Evolutionary conservation across 306 rosid genomes (phyloP).

Genomic region (Senna tora): DNA sequence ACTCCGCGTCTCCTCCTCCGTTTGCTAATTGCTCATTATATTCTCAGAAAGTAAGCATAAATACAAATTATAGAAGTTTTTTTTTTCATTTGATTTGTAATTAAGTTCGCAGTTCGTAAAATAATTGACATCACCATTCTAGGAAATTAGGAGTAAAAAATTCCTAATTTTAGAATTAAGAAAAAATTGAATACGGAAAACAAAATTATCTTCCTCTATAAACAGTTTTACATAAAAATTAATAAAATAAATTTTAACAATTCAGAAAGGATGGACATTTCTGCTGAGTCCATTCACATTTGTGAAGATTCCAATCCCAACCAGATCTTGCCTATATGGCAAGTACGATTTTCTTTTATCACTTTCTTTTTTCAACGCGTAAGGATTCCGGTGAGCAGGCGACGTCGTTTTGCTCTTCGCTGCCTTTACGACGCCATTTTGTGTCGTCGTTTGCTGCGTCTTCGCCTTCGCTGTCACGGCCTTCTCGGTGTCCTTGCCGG

Average conservation of each 20-base stretch:
- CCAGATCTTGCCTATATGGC: slow-evolving; percentile 56
- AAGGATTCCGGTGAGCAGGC: slow-evolving; percentile 59
- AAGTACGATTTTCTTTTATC: slow-evolving; percentile 58
- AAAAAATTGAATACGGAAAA: neutral
- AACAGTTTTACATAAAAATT: neutral
- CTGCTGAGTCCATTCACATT: slow-evolving; percentile 51
- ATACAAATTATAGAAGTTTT: too few species aligned
- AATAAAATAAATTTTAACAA: neutral
- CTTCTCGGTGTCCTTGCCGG: neutral
- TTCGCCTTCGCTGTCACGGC: neutral
- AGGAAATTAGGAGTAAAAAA: too few species aligned
- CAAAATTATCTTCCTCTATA: neutral
- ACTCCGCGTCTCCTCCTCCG: too few species aligned
- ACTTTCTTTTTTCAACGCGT: slow-evolving; percentile 49
- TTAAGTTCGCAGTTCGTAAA: too few species aligned
- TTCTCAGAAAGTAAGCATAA: too few species aligned
- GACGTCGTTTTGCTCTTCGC: slow-evolving; percentile 35
- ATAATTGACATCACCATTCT: too few species aligned
- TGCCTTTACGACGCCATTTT: neutral
- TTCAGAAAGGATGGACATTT: slow-evolving; percentile 64
- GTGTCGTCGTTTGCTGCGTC: neutral
- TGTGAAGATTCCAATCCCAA: slow-evolving; percentile 69
- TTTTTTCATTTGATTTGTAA: too few species aligned
- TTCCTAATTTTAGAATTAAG: too few species aligned
- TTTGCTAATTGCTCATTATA: too few species aligned